Evolutionary conservation across 257 asterid genomes (phyloP), one percentile per base, ranked within the genome.

Genomic region (Cruciata laevipes): DNA sequence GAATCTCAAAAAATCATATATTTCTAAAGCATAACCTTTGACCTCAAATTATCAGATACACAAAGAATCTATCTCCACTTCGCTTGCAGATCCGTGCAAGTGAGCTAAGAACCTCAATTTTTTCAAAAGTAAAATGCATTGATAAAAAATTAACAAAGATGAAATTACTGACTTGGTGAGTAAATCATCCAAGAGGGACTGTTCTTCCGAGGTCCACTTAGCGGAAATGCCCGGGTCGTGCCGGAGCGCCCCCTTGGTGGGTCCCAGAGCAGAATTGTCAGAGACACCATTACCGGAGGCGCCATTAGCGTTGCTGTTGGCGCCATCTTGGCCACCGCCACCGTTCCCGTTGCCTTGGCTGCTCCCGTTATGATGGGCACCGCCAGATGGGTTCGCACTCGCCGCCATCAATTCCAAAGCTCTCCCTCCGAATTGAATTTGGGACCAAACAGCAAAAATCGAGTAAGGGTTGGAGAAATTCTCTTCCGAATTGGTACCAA

Each of bases 181-280:
- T 70, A 89, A 87, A 47, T 85, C 96, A 71, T 91, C 95, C 64
- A 91, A 83, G 44, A 76, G 79, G 13, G 95, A 85, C 78, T 89
- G 95, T 76, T 91, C 98, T 16, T 85, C 95, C 3, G 85, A 59
- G 23, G 95, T 80, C 98, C 98, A 91, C 58, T 80, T 83, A 24
- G 77, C 76, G 66, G 92, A 80, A 27, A 91, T 72, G 16, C 96
- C 96, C 2, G 98, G 95, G 77, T 89, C 83, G 78, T 91, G 95
- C 30, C 85, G 87, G 76, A 91, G 91, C 49, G 84, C 77, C 18
- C 84, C 75, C 70, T 81, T 85, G 24, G 85, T 71, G 16, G 85
- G 73, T n/a, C 83, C 90, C 72, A 76, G 77, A 57, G 76, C 84
- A 5, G 95, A 87, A 75, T 84, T 87, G 49, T 86, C 95, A 42